phyloP scores from a whole-genome alignment of 495 filamentous ascomycete genomes.

The Neurospora pannonica region DNA sequence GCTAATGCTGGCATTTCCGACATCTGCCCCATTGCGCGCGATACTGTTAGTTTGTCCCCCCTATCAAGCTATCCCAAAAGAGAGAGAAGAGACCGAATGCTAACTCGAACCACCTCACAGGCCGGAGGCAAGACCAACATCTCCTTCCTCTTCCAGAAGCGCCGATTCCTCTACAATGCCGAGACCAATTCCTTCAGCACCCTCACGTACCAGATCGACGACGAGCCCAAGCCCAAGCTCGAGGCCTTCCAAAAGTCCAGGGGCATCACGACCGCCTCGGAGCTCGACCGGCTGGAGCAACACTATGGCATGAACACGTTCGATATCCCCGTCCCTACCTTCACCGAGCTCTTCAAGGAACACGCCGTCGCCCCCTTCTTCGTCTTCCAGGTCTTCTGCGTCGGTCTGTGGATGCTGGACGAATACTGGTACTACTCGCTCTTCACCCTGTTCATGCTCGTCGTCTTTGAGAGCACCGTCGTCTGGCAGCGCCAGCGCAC shows the following conservation, averaged over 20 bases:
- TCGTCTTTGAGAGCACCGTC: conserved; percentile 95
- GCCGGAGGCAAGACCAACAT: conserved; percentile 60
- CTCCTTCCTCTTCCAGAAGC: conserved; percentile 97
- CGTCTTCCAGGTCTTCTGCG: conserved; percentile 98
- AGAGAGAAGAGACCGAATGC: background rate
- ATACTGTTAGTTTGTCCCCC: conserved; percentile 44
- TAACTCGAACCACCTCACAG: conserved; percentile 24
- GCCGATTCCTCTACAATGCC: conserved; percentile 78
- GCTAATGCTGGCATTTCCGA: conserved; percentile 85
- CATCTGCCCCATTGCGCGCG: conserved; percentile 69
- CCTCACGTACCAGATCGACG: conserved; percentile 75
- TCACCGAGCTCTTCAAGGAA: conserved; percentile 93
- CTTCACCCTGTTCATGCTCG: conserved; percentile 96
- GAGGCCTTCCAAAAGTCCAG: conserved; percentile 65
- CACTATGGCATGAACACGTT: conserved; percentile 97
- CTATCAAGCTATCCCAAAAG: background rate
- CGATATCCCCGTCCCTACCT: conserved; percentile 93
- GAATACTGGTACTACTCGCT: conserved; percentile 99
- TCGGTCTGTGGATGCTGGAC: conserved; percentile 96
- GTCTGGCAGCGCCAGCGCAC: conserved; percentile 98
- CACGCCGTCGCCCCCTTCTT: conserved; percentile 99
- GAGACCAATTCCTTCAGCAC: conserved; percentile 64
- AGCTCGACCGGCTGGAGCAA: conserved; percentile 69
- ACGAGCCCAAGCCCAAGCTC: conserved; percentile 68
- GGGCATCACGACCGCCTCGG: conserved; percentile 59